Conservation (phyloP, 768 basidiomycete species). For the Tephrocybe rancida region DNA sequence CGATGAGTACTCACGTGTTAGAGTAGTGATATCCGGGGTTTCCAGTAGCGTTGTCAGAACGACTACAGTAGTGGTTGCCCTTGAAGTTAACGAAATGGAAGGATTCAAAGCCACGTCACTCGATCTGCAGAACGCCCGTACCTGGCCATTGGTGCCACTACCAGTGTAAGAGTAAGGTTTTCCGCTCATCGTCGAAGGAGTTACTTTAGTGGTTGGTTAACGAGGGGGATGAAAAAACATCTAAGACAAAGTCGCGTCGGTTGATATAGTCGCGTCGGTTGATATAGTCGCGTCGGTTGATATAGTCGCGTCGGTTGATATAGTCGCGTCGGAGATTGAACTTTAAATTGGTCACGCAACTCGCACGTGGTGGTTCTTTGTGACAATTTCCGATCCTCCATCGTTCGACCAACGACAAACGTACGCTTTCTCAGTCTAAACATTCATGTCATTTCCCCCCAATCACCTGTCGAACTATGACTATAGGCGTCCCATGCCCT, state of each 20-base stretch:
- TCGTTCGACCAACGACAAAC: too few species aligned
- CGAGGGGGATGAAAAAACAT: background rate
- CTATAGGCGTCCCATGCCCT: too few species aligned
- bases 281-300: background rate
- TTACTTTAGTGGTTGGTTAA: too few species aligned
- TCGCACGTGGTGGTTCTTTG: background rate
- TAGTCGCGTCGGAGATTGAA: background rate
- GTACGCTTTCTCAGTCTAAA: too few species aligned
- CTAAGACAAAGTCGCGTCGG: too few species aligned
- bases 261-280: background rate
- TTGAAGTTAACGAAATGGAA: conserved; percentile 19
- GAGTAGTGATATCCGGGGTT: conserved; percentile 62
- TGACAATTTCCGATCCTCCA: background rate
- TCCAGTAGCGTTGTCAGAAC: conserved; percentile 42
- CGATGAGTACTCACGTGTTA: conserved; percentile 43
- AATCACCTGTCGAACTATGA: too few species aligned
- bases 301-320: background rate
- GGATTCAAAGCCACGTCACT: background rate
- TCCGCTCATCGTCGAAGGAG: conserved; percentile 12
- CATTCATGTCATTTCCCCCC: too few species aligned
- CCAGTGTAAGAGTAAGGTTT: conserved; percentile 44
- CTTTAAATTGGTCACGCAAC: background rate
- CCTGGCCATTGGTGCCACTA: conserved; percentile 55
- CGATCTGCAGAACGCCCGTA: conserved; percentile 19
- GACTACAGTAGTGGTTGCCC: conserved; percentile 67